Evolutionary conservation across 179 eudicot genomes (phyloP).

Genomic region (Silene noctiflora): DNA sequence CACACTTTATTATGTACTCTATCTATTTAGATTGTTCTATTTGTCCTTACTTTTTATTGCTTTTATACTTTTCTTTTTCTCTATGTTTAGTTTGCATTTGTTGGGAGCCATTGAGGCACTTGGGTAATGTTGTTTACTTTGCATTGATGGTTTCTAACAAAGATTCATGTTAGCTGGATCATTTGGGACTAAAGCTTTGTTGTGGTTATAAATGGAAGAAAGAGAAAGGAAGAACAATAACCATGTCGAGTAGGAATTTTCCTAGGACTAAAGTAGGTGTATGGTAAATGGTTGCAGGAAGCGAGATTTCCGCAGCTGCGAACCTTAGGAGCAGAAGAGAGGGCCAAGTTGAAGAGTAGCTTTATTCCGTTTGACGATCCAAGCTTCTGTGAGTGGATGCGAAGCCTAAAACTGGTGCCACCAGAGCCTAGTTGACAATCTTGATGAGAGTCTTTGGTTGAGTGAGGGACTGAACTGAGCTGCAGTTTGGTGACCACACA

Average conservation of each 20-base stretch:
- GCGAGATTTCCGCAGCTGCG: conserved; percentile 96
- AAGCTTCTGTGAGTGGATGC: conserved; percentile 98
- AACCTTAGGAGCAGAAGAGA: conserved; percentile 61
- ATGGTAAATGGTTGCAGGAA: conserved; percentile 54
- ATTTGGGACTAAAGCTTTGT: neutral
- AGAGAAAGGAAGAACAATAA: neutral
- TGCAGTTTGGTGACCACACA: conserved; percentile 1
- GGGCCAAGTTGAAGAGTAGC: conserved; percentile 90
- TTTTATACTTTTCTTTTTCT: neutral
- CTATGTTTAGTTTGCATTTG: too few relatives aligned
- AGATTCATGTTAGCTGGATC: neutral
- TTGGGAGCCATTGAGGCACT: too few relatives aligned
- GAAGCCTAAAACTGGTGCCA: conserved; percentile 77
- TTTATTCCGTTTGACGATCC: conserved; percentile 91
- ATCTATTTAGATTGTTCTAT: too few relatives aligned
- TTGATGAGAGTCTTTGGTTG: conserved; percentile 6
- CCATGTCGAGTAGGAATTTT: neutral
- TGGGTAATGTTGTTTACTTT: too few relatives aligned
- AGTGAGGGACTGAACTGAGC: neutral
- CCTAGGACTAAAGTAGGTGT: neutral
- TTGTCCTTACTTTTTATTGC: too few relatives aligned
- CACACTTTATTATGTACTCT: too few relatives aligned
- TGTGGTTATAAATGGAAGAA: neutral
- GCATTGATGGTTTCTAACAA: neutral
- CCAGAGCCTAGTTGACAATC: conserved; percentile 64